phyloP scores from a whole-genome alignment of 83 land plant species.

The Larix sibirica region DNA sequence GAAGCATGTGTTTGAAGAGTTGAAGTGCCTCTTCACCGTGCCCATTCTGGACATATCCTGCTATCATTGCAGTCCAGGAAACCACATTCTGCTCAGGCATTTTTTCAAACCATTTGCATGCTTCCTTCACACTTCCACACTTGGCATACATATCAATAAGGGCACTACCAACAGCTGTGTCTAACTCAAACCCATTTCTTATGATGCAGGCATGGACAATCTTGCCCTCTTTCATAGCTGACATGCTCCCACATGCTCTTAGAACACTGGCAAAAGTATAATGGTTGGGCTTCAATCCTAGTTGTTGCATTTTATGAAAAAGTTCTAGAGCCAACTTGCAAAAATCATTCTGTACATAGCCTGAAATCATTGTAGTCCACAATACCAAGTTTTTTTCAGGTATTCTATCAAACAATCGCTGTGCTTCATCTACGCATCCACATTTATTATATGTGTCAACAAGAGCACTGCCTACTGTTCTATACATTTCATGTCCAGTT shows the following conservation, averaged over 20 bases:
- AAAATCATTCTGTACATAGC: constrained; percentile 13
- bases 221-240: constrained; percentile 28
- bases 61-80: constrained; percentile 11
- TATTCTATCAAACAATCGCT: constrained; percentile 5
- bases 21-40: neutral
- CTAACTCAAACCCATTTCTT: constrained; percentile 19
- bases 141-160: no score
- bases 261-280: constrained; percentile 53
- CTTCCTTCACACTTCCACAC: neutral
- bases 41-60: neutral
- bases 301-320: constrained; percentile 19
- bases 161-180: constrained; percentile 23
- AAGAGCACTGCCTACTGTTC: constrained; percentile 25
- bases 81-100: neutral
- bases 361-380: constrained; percentile 32
- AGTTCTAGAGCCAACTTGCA: constrained; percentile 13
- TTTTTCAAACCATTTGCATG: neutral
- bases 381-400: constrained; percentile 7
- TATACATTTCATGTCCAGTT: constrained; percentile 18
- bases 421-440: neutral
- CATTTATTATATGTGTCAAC: constrained; percentile 57
- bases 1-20: neutral
- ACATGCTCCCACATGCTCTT: constrained; percentile 40
- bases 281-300: constrained; percentile 38
- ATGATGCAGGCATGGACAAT: constrained; percentile 35